Percentiles rank a stretch among this genome's conserved stretches.
These are phyloP conservation scores for Ogataea ramenticola DNA, from an alignment of 805 yeast genomes.

Conservation along the genomic window DNA sequence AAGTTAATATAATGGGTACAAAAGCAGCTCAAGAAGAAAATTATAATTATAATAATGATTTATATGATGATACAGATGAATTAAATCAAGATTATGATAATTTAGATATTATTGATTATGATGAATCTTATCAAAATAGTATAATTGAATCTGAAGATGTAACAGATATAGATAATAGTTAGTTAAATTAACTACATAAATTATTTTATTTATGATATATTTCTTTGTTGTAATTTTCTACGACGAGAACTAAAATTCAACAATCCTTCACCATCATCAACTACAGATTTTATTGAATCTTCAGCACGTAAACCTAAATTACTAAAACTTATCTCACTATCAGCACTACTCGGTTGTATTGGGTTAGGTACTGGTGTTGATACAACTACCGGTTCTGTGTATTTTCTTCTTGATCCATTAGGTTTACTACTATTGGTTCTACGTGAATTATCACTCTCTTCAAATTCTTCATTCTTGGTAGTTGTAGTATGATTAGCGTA, in stretches of 20 bases:
- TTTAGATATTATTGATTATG: background rate
- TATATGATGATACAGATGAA: slow-evolving; percentile 12
- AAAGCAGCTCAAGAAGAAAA: slow-evolving; percentile 27
- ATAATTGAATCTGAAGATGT: slow-evolving; percentile 1
- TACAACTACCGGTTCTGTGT: no score
- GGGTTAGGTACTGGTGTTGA: no score
- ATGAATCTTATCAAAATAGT: slow-evolving; percentile 1
- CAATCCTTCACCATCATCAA: background rate
- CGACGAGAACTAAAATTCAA: slow-evolving; percentile 1
- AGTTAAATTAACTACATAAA: background rate
- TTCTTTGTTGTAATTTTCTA: background rate
- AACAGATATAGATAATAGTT: background rate
- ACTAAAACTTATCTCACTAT: background rate
- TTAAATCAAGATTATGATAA: slow-evolving; percentile 2
- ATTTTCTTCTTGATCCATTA: background rate
- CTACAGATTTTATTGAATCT: background rate
- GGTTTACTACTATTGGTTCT: background rate
- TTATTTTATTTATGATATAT: no score
- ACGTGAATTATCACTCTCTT: background rate
- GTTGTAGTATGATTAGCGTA: no score
- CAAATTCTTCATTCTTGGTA: background rate
- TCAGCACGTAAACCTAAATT: background rate
- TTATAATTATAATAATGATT: slow-evolving; percentile 28
- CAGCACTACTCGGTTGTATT: no score
- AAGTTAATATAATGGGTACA: slow-evolving; percentile 23